Evolutionary conservation across 345 rosid species (phyloP), one percentile per base, ranked within the genome.

Genomic region (Eucalyptus grandis): DNA sequence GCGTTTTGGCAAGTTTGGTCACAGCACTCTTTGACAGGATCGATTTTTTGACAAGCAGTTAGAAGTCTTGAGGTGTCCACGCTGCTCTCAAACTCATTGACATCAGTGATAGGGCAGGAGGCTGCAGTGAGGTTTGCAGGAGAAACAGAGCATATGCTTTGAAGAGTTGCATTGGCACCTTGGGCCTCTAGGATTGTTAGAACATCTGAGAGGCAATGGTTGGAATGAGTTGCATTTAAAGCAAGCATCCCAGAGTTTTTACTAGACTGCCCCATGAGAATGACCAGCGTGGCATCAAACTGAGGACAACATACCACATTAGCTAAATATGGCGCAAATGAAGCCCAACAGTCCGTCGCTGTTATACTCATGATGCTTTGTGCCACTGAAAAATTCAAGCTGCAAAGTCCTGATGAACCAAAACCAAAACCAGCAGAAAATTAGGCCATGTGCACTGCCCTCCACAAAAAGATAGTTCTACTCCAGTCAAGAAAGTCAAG

Each of bases 261-360:
- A 90, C 96, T 94, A 86, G 92, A 92, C 90, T 92, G 95, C 81
- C 95, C 96, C 87, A 94, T 89, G 86, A 95, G 95, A 92, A 95
- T 93, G 37, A 90, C 88, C 81, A 94, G 91, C 80, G 93, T 90
- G 88, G 96, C 96, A 89, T 93, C 93, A 83, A 95, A 90, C 91
- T 95, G 96, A 51, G 96, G 96, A 87, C 96, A 95, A 89, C 96
- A 95, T 89, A 94, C 94, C 89, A 94, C 95, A 91, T 95, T 95
- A 43, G 96, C 95, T 82, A 92, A 88, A 90, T 93, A 90, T 26
- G 95, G 95, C 12, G 96, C 96, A 90, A 94, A 93, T 77, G 93
- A 86, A 50, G 87, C 91, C 91, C 89, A 94, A 89, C 95, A 95
- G 90, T 95, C 95, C n/a, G 92, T 93, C 56, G 95, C 92, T 72